Conservation (phyloP, 2,329 filamentous ascomycete species). For the Ampelomyces quisqualis region DNA sequence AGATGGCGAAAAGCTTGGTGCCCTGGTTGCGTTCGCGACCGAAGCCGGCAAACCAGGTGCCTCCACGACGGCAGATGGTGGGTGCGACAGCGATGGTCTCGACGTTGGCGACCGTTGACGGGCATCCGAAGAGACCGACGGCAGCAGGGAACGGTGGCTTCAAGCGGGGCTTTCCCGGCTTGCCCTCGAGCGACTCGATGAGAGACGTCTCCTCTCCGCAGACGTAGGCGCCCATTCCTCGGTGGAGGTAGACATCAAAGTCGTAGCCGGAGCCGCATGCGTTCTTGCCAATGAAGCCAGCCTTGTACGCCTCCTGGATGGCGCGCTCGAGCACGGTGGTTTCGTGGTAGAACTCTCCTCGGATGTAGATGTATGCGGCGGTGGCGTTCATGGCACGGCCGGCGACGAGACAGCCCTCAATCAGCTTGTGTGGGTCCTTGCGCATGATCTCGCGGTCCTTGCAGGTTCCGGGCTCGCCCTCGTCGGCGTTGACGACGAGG, state of each 20-base stretch:
- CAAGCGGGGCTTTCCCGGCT: conserved; percentile 95
- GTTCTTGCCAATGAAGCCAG: conserved; percentile 95
- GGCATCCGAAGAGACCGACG: conserved; percentile 96
- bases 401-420: conserved; percentile 94
- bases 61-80: conserved; percentile 91
- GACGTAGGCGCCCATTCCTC: conserved; percentile 95
- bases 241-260: conserved; percentile 95
- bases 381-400: conserved; percentile 98
- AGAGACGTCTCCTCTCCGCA: conserved; percentile 98
- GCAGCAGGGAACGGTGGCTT: conserved; percentile 98
- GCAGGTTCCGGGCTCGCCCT: conserved; percentile 98
- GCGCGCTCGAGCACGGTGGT: conserved; percentile 89
- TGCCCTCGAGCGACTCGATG: conserved; percentile 97
- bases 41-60: conserved; percentile 88
- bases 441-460: conserved; percentile 99
- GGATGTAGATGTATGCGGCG: conserved; percentile 98
- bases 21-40: conserved; percentile 95
- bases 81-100: conserved; percentile 95
- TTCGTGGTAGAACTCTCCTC: conserved; percentile 96
- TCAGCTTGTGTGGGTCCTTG: conserved; percentile 98
- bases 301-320: conserved; percentile 96
- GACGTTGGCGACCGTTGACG: conserved; percentile 96
- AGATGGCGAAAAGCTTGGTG: conserved; percentile 98
- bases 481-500: conserved; percentile 96
- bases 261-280: conserved; percentile 96